phyloP scores from a whole-genome alignment of 352 stramenopile species.

The Globisporangium abappressorium region DNA sequence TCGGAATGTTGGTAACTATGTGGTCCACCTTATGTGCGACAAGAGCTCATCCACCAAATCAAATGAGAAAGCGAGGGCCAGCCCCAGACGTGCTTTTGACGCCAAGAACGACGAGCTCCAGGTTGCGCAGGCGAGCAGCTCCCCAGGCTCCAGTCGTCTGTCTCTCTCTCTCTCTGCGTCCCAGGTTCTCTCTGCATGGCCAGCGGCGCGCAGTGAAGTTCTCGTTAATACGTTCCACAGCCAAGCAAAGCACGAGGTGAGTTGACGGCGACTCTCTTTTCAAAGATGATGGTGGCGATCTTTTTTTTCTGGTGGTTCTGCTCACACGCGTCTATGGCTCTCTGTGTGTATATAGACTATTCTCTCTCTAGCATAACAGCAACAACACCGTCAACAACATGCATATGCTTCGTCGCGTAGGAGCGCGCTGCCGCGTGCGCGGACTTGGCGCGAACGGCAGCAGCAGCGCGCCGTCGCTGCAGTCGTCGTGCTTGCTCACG shows the following conservation, averaged over 20 bases:
- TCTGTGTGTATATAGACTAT: not conserved
- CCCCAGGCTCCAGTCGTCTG: not conserved
- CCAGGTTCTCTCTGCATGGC: not conserved
- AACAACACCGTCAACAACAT: slow-evolving; percentile 18
- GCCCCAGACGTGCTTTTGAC: slow-evolving; percentile 2
- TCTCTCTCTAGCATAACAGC: not conserved
- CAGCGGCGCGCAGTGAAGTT: not conserved
- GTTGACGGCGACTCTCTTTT: not conserved
- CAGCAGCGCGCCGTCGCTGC: slow-evolving; percentile 11
- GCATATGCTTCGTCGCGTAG: slow-evolving; percentile 40
- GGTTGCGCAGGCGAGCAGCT: not conserved
- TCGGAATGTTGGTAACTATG: slow-evolving; percentile 5
- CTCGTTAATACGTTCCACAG: not conserved
- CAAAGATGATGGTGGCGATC: not conserved
- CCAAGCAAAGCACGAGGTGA: not conserved
- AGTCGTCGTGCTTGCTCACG: slow-evolving; percentile 20
- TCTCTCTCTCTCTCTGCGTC: not conserved
- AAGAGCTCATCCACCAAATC: slow-evolving; percentile 10
- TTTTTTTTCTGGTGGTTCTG: not conserved
- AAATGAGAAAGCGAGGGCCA: not conserved
- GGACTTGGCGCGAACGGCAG: slow-evolving; percentile 5
- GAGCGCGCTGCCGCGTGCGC: slow-evolving; percentile 19
- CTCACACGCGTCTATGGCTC: slow-evolving; percentile 18
- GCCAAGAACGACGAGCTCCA: not conserved
- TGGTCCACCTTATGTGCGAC: slow-evolving; percentile 6